phyloP scores from a whole-genome alignment of 1,139 yeast genomes.

The Yamadazyma atlantica region DNA sequence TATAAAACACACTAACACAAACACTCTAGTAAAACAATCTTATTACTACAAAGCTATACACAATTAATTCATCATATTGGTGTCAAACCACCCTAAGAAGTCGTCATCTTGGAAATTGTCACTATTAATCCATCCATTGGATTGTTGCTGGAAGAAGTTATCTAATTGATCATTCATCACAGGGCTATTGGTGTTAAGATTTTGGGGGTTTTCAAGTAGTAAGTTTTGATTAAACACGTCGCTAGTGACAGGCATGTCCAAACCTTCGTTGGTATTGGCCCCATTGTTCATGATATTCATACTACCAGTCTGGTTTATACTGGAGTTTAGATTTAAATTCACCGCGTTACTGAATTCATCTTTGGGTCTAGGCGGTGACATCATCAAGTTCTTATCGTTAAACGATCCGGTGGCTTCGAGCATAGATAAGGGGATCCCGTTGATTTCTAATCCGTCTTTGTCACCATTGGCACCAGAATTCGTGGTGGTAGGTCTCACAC shows the following conservation, averaged over 20 bases:
- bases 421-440: constrained; percentile 80
- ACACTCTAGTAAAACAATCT: no score
- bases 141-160: constrained; percentile 72
- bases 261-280: no score
- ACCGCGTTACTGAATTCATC: neutral
- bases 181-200: constrained; percentile 8
- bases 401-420: constrained; percentile 78
- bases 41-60: neutral
- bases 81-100: constrained; percentile 94
- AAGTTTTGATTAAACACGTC: neutral
- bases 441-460: constrained; percentile 62
- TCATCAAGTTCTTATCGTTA: constrained; percentile 22
- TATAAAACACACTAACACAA: no score
- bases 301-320: neutral
- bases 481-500: neutral
- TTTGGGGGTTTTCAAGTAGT: neutral
- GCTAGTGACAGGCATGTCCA: neutral
- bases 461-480: constrained; percentile 9
- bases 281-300: constrained; percentile 1
- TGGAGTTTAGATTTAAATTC: neutral
- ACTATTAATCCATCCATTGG: constrained; percentile 73
- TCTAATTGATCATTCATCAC: constrained; percentile 46
- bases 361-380: constrained; percentile 1
- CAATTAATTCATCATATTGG: constrained; percentile 27
- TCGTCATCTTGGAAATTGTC: constrained; percentile 70